Evolutionary conservation across 805 yeast species (phyloP).

Genomic region (Danielia oregonensis): DNA sequence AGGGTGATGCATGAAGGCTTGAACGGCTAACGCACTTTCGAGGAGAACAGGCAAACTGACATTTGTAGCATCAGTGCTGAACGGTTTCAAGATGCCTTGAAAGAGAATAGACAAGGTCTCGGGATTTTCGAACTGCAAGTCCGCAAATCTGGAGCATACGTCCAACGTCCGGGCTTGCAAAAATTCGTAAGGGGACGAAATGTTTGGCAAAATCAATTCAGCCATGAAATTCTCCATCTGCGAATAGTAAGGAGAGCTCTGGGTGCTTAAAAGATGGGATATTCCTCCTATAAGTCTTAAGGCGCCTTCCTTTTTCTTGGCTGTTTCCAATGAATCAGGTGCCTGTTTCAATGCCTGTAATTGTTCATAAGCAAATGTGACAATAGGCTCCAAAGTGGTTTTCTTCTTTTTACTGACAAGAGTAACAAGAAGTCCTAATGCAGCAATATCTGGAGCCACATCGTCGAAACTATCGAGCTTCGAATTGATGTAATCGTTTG

Average conservation of each 20-base stretch:
- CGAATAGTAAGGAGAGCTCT: constrained; percentile 52
- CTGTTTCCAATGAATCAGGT: constrained; percentile 43
- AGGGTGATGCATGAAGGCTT: constrained; percentile 64
- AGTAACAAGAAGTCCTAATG: constrained; percentile 66
- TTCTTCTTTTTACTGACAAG: constrained; percentile 66
- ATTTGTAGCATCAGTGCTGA: constrained; percentile 18
- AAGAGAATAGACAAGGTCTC: constrained; percentile 23
- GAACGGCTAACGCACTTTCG: constrained; percentile 82
- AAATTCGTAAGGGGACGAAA: constrained; percentile 58
- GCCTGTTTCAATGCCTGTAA: constrained; percentile 29
- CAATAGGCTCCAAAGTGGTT: constrained; percentile 54
- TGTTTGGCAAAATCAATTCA: constrained; percentile 66
- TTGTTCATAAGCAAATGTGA: constrained; percentile 55
- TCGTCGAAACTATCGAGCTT: constrained; percentile 57
- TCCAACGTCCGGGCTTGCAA: constrained; percentile 75
- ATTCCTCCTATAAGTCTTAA: constrained; percentile 76
- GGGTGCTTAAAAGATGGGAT: constrained; percentile 51
- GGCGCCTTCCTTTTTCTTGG: constrained; percentile 71
- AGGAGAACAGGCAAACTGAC: constrained; percentile 68
- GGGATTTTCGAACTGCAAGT: constrained; percentile 44
- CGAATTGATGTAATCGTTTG: constrained; percentile 80
- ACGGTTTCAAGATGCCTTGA: constrained; percentile 32
- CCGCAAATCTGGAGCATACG: constrained; percentile 61
- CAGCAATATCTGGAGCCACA: constrained; percentile 69
- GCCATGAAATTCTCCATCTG: constrained; percentile 71